These are phyloP conservation scores for Crithidia bombi DNA, from an alignment of 208 protist species.

Conservation along the genomic window DNA sequence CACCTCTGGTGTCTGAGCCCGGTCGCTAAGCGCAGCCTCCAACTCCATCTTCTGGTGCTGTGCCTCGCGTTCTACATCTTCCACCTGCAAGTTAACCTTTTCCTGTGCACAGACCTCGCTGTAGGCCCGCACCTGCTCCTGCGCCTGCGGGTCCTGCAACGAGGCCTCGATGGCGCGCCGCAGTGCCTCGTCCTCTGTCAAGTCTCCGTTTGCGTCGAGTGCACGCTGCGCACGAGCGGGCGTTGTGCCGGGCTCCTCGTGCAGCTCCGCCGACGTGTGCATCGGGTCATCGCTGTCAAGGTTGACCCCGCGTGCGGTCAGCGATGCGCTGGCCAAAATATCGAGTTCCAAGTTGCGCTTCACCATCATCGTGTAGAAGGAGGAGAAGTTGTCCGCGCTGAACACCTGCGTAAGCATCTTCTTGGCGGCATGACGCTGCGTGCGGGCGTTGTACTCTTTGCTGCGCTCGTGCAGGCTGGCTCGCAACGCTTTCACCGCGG, in stretches of 20 bases:
- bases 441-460: constrained; percentile 12
- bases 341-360: constrained; percentile 92
- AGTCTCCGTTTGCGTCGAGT: constrained; percentile 50
- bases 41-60: constrained; percentile 77
- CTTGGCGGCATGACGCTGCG: constrained; percentile 37
- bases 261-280: constrained; percentile 9
- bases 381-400: constrained; percentile 84
- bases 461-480: constrained; percentile 28
- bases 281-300: not conserved
- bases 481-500: constrained; percentile 53
- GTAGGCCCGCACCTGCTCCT: constrained; percentile 50
- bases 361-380: constrained; percentile 93
- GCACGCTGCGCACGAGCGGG: constrained; percentile 23
- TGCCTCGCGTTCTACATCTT: constrained; percentile 35
- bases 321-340: constrained; percentile 64
- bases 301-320: constrained; percentile 33
- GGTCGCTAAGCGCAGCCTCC: constrained; percentile 63
- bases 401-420: constrained; percentile 77
- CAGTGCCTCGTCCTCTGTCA: constrained; percentile 80
- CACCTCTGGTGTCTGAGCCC: constrained; percentile 26
- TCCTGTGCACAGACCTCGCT: constrained; percentile 81
- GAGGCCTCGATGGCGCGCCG: constrained; percentile 76
- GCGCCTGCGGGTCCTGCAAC: constrained; percentile 46
- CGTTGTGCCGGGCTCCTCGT: not conserved
- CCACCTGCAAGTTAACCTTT: constrained; percentile 60